These are phyloP conservation scores for Fusarium bulbicola DNA, from an alignment of 2,329 filamentous ascomycete species.

Conservation along the genomic window DNA sequence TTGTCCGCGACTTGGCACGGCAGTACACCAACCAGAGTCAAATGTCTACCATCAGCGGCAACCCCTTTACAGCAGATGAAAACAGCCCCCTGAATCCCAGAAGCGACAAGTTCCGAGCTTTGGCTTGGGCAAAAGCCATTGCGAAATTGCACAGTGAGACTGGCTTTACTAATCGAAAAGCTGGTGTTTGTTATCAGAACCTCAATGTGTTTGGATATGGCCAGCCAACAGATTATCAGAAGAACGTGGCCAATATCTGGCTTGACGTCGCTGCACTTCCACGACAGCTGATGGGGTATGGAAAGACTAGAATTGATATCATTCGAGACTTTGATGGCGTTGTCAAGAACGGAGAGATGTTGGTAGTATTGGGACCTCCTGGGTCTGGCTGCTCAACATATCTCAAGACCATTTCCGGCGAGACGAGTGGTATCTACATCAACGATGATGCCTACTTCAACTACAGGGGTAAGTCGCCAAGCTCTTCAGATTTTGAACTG, in stretches of 20 bases:
- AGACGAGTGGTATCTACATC: conserved; percentile 79
- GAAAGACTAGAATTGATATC: conserved; percentile 69
- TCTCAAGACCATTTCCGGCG: conserved; percentile 81
- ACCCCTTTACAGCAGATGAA: conserved; percentile 45
- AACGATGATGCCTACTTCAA: conserved; percentile 76
- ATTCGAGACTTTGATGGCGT: conserved; percentile 71
- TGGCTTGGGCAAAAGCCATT: conserved; percentile 36
- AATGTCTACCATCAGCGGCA: conserved; percentile 51
- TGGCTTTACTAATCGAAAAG: conserved; percentile 36
- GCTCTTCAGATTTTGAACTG: rapidly evolving
- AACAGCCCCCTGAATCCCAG: conserved; percentile 59
- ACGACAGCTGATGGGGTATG: conserved; percentile 61
- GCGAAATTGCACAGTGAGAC: conserved; percentile 26
- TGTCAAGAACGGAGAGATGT: conserved; percentile 74
- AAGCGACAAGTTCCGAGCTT: conserved; percentile 30
- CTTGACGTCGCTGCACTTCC: conserved; percentile 55
- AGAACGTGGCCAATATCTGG: conserved; percentile 68
- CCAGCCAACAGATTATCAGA: conserved; percentile 74
- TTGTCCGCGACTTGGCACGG: conserved; percentile 62
- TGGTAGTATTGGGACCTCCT: conserved; percentile 76
- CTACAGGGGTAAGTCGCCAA: conserved; percentile 68
- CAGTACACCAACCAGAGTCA: conserved; percentile 61
- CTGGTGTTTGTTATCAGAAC: conserved; percentile 70
- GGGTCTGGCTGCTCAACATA: conserved; percentile 80
- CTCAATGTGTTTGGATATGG: conserved; percentile 74